Percentiles rank a stretch among this genome's conserved stretches.
phyloP scores from a whole-genome alignment of 768 basidiomycete species.

The Kwoniella dejecticola region DNA sequence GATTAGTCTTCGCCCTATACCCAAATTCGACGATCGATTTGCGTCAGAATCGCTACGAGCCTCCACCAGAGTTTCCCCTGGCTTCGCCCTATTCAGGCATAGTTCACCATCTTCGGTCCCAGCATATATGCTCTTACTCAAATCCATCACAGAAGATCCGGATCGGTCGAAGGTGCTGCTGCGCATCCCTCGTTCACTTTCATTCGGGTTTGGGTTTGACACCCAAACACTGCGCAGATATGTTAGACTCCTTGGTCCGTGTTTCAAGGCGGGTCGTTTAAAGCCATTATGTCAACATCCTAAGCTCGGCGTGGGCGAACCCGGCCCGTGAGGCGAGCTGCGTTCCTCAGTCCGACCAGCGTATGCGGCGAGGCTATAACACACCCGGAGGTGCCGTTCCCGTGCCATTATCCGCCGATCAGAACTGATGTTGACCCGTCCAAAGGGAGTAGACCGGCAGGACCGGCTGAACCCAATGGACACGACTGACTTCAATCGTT shows the following conservation, averaged over 20 bases:
- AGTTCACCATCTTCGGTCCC: slow-evolving; percentile 90
- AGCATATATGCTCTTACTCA: slow-evolving; percentile 80
- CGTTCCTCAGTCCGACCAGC: slow-evolving; percentile 65
- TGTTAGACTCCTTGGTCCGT: slow-evolving; percentile 86
- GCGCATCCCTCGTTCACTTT: slow-evolving; percentile 67
- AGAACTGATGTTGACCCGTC: slow-evolving; percentile 73
- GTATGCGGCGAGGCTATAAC: slow-evolving; percentile 67
- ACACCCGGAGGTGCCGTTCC: slow-evolving; percentile 67
- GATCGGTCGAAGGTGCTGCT: slow-evolving; percentile 75
- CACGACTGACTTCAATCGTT: slow-evolving; percentile 73
- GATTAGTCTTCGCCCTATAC: slow-evolving; percentile 96
- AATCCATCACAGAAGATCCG: slow-evolving; percentile 72
- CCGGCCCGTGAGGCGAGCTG: slow-evolving; percentile 65
- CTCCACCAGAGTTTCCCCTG: slow-evolving; percentile 94
- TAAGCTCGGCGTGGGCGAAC: slow-evolving; percentile 65
- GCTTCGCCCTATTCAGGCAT: slow-evolving; percentile 87
- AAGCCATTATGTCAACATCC: slow-evolving; percentile 78
- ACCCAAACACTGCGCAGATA: slow-evolving; percentile 76
- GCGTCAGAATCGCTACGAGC: slow-evolving; percentile 91
- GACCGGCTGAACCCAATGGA: slow-evolving; percentile 63
- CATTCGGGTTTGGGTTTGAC: slow-evolving; percentile 69
- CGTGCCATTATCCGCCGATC: slow-evolving; percentile 63
- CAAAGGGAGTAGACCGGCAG: slow-evolving; percentile 63
- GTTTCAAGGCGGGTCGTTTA: slow-evolving; percentile 81
- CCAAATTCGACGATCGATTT: slow-evolving; percentile 94